Evolutionary conservation across 2,329 filamentous ascomycete species (phyloP), one percentile per base, ranked within the genome.

Genomic region (Epichloe typhina): DNA sequence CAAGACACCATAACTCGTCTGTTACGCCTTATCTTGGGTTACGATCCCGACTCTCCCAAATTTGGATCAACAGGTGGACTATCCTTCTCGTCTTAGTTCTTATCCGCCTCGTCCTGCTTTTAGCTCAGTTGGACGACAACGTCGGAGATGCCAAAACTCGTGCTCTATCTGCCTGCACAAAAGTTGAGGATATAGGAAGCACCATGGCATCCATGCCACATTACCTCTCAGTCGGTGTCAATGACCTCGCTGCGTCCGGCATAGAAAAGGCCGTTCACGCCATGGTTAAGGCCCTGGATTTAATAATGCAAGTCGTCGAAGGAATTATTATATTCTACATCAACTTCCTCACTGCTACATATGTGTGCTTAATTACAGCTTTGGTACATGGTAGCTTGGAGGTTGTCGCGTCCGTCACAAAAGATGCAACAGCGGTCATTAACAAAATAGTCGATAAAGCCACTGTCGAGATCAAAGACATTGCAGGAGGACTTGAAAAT

Each of bases 61-160:
- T 94, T 67, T 96, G 91, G 89, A 83, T 98, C 72, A 97, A 98
- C 73, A 81, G 87, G 68, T 98, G 93, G 93, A 97, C 93, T 39
- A 75, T 97, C 53, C 76, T 98, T 46, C 75, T 97, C 46, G 67
- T 95, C 53, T 81, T 98, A 50, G 83, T 97, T 51, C 82, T 98
- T 49, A 79, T 85, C 55, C 82, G 90, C 52, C 79, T 91, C 53
- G 71, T 98, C 49, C 73, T 97, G 53, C 81, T 90, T 38, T 79
- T 91, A 50, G 75, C 76, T 50, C 77, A 78, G 59, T 77, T 96
- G 55, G 76, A 89, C 63, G 74, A 80, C 58, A 82, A 90, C 63
- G 79, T 97, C 56, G 79, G 69, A 50, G 81, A 82, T 51, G 91
- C 93, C 46, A 84, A 88, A 65, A 68, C 72, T 51, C 83, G 95